phyloP scores from a whole-genome alignment of 2,329 filamentous ascomycete species.

The Akanthomyces muscarius region DNA sequence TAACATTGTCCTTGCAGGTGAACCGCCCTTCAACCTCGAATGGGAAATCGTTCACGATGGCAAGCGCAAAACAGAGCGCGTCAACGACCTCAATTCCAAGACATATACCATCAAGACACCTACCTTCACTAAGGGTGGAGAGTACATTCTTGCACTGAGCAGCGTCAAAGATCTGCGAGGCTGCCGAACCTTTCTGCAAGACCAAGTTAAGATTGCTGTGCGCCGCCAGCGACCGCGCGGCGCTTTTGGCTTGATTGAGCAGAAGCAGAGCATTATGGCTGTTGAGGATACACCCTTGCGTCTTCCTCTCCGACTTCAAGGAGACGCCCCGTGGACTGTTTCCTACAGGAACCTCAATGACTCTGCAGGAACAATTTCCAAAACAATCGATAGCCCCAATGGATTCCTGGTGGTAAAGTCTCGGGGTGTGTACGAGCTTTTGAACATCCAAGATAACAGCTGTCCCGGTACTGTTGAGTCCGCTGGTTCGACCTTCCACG shows the following conservation, averaged over 20 bases:
- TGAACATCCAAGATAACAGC: constrained; percentile 70
- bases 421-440: constrained; percentile 74
- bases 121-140: constrained; percentile 72
- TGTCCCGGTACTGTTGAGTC: constrained; percentile 80
- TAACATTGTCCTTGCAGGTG: constrained; percentile 71
- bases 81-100: constrained; percentile 58
- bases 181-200: constrained; percentile 81
- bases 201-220: constrained; percentile 80
- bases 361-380: constrained; percentile 41
- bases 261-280: constrained; percentile 68
- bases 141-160: constrained; percentile 82
- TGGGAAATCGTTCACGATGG: constrained; percentile 92
- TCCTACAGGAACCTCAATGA: constrained; percentile 67
- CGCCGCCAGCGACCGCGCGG: constrained; percentile 83
- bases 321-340: constrained; percentile 79
- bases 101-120: constrained; percentile 71
- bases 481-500: constrained; percentile 68
- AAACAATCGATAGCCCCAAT: constrained; percentile 56
- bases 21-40: constrained; percentile 82
- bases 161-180: constrained; percentile 81
- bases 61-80: constrained; percentile 67
- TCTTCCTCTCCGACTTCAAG: constrained; percentile 79
- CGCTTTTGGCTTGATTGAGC: constrained; percentile 80
- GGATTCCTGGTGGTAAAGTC: constrained; percentile 62
- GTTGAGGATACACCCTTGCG: constrained; percentile 71